Conservation (phyloP, 148 eudicot genomes). For the Tetragonia tetragonoides region DNA sequence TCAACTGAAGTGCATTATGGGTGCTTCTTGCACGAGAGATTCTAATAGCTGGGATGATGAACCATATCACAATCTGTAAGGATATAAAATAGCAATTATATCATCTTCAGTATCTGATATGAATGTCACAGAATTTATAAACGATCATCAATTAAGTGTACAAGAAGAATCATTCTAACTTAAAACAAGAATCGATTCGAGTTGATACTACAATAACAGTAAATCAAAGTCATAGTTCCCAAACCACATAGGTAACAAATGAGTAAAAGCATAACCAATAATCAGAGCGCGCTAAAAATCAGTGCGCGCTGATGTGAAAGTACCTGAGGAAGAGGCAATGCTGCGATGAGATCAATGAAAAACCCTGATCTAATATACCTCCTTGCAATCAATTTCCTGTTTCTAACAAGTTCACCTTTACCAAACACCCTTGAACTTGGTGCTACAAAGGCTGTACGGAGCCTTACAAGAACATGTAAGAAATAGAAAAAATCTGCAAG, state of each 20-base stretch:
- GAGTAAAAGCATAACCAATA: not conserved
- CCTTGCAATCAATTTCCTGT: slow-evolving; percentile 45
- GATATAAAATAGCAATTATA: not conserved
- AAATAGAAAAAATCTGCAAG: slow-evolving; percentile 53
- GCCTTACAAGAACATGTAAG: slow-evolving; percentile 60
- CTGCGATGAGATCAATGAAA: slow-evolving; percentile 62
- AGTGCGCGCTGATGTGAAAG: not conserved
- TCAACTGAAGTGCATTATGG: slow-evolving; percentile 51
- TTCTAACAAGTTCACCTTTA: slow-evolving; percentile 76
- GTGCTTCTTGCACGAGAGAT: slow-evolving; percentile 52
- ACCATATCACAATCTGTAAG: slow-evolving; percentile 70
- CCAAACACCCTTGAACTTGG: slow-evolving; percentile 87
- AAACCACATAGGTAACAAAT: not conserved
- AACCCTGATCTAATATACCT: slow-evolving; percentile 66
- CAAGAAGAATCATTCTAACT: not conserved
- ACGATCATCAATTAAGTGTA: not conserved
- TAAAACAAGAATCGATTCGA: not conserved
- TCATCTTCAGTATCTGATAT: not conserved
- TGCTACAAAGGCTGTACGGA: slow-evolving; percentile 77
- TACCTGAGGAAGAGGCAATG: slow-evolving; percentile 82
- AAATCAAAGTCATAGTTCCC: not conserved
- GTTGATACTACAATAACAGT: not conserved
- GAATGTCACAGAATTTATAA: not conserved
- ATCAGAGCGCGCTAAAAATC: not conserved
- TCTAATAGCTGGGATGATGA: slow-evolving; percentile 57